Conservation (phyloP, 768 basidiomycete species). For the Pleurotus sapidus region DNA sequence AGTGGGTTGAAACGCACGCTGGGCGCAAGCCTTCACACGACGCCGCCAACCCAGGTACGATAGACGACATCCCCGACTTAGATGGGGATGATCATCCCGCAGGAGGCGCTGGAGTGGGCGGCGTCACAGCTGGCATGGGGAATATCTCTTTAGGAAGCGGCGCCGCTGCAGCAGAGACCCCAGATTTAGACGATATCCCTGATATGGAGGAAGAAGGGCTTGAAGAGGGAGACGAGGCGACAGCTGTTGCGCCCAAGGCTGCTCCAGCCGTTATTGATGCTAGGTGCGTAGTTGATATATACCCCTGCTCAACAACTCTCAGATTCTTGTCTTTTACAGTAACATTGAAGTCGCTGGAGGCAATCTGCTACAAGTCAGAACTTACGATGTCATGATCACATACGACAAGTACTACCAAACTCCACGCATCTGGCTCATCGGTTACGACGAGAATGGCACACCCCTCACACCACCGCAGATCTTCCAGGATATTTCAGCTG, state of each 20-base stretch:
- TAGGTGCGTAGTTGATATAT: constrained; percentile 35
- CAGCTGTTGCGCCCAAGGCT: constrained; percentile 53
- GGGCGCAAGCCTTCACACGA: constrained; percentile 58
- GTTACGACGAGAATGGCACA: constrained; percentile 95
- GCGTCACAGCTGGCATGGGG: constrained; percentile 40
- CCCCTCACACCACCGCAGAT: constrained; percentile 88
- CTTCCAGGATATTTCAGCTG: constrained; percentile 96
- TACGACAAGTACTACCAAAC: constrained; percentile 99
- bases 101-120: constrained; percentile 24
- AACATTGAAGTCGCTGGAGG: constrained; percentile 65
- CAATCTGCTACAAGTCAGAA: constrained; percentile 92
- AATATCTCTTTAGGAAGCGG: constrained; percentile 40
- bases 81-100: constrained; percentile 46
- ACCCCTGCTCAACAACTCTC: neutral
- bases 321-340: constrained; percentile 30
- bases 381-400: constrained; percentile 99
- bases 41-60: constrained; percentile 58
- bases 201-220: constrained; percentile 98
- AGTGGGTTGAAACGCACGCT: constrained; percentile 99
- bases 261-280: constrained; percentile 36
- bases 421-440: constrained; percentile 95
- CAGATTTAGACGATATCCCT: constrained; percentile 92
- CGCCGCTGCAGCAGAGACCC: constrained; percentile 51
- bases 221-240: constrained; percentile 86
- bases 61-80: constrained; percentile 87